Base-by-base conservation (phyloP, 1,139 yeast genomes). In the Candida anutae region DNA sequence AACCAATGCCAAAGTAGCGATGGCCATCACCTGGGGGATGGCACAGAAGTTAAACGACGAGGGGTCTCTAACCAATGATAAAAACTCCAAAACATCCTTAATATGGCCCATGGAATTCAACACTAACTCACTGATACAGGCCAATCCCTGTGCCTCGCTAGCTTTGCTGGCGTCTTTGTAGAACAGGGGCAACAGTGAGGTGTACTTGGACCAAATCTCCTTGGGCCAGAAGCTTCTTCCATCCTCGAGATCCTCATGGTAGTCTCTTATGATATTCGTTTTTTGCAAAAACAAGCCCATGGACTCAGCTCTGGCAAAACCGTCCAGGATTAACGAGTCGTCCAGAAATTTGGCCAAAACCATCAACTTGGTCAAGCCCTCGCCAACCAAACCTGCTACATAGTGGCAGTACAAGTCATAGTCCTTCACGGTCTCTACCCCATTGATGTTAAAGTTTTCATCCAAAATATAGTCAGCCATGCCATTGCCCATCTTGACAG, bases 21-120 rank as follows among this genome's bases (percentile, higher is more conserved):
- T 80, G 23, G 97, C 95, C 98, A 90, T 90, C 18, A 88, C 96
- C 58, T 90, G 98, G 13, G 98, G 98, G 48, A 90, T 90, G 12
- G 96, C 88, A 60, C 97, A 88, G 62, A 90, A 90, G 41, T 78
- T 80, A 64, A 85, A 90, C 28, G 81, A 62, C 0, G 95, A 76
- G 32, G 82, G 84, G 47, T 93, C 98, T 35, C 73, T 71, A 27
- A 90, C 74, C 40, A 78, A 65, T 15, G 93, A 71, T 33, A 93
- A 67, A 50, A 83, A 93, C 32, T 72, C 71, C 45, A 93, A 66
- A 20, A 79, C 83, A 46, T 85, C 93, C 31, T 72, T 73, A 23
- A 74, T 90, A 46, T 88, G 96, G 23, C 62, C 64, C 50, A 93
- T 64, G 1, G 95, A 79, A 50, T 87, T 79, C 37, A 81, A 64